Conservation (phyloP, 78 protist species). For the Dictyostelium firmibasis region DNA sequence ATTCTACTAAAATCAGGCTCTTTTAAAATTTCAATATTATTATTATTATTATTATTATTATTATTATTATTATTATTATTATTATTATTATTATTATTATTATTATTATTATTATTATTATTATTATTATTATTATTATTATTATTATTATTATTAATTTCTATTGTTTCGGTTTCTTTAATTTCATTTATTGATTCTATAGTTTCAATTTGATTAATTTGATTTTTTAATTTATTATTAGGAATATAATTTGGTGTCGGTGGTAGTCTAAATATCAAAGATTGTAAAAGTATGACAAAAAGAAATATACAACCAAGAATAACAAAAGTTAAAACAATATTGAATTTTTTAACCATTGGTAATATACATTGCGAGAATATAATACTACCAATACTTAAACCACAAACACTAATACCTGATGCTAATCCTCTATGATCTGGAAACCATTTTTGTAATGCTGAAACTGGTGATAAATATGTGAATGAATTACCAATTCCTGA, state of each 20-base stretch:
- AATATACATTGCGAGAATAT: neutral
- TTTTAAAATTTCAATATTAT: neutral
- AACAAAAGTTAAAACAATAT: slow-evolving; percentile 48
- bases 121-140: neutral
- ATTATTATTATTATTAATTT: neutral
- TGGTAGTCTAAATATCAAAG: neutral
- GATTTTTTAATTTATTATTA: no score
- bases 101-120: neutral
- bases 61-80: neutral
- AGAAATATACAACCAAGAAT: slow-evolving; percentile 40
- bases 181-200: no score
- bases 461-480: slow-evolving; percentile 81
- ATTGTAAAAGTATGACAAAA: neutral
- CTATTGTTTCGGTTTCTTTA: neutral
- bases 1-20: neutral
- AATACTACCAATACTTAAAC: slow-evolving; percentile 83
- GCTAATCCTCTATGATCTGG: slow-evolving; percentile 77
- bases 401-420: slow-evolving; percentile 85
- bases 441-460: slow-evolving; percentile 86
- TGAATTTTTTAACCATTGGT: slow-evolving; percentile 42
- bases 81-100: neutral
- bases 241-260: neutral
- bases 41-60: neutral
- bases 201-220: no score
- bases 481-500: slow-evolving; percentile 80